phyloP scores from a whole-genome alignment of 345 rosid species.

The Pugionium cornutum region DNA sequence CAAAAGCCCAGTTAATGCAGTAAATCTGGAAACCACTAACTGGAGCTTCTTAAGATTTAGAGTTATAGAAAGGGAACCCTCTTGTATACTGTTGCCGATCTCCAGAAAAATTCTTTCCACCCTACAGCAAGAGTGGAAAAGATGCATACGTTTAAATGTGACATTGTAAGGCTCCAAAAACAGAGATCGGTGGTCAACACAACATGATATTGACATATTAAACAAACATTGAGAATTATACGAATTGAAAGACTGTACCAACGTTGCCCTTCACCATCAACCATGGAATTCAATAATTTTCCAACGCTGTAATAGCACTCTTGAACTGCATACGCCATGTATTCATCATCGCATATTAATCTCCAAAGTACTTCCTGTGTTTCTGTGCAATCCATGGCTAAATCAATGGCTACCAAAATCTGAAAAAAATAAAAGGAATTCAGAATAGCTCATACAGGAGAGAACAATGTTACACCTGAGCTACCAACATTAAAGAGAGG shows the following conservation, averaged over 20 bases:
- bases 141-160: constrained; percentile 17
- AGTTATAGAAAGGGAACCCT: constrained; percentile 70
- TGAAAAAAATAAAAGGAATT: constrained; percentile 43
- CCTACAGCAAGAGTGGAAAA: constrained; percentile 49
- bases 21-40: constrained; percentile 74
- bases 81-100: constrained; percentile 69
- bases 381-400: constrained; percentile 92
- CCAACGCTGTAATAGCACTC: constrained; percentile 93
- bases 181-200: constrained; percentile 17
- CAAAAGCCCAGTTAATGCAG: constrained; percentile 94
- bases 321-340: constrained; percentile 95
- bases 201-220: constrained; percentile 23
- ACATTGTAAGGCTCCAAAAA: constrained; percentile 21
- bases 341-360: constrained; percentile 84
- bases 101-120: constrained; percentile 88
- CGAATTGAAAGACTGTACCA: constrained; percentile 57
- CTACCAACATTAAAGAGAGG: constrained; percentile 5
- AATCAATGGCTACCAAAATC: constrained; percentile 91
- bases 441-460: constrained; percentile 16
- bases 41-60: constrained; percentile 72
- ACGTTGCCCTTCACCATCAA: constrained; percentile 89
- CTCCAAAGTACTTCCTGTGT: constrained; percentile 77
- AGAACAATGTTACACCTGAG: constrained; percentile 23
- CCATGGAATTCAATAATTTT: constrained; percentile 76
- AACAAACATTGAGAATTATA: constrained; percentile 19